Conservation (phyloP, 768 basidiomycete species). For the Tephrocybe sp. region DNA sequence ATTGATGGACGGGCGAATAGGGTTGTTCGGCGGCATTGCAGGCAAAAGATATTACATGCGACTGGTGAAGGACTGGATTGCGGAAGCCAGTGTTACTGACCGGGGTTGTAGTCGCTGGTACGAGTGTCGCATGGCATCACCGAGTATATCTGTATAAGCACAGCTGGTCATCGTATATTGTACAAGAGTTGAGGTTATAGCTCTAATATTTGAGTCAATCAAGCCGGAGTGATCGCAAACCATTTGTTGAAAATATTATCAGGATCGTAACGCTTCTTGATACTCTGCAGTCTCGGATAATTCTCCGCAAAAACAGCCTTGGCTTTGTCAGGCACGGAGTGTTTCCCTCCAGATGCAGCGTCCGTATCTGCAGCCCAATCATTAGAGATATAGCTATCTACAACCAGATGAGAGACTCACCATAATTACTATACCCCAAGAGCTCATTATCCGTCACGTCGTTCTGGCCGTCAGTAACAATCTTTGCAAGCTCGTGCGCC, state of each 20-base stretch:
- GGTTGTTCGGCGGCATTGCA: slow-evolving; percentile 21
- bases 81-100: slow-evolving; percentile 23
- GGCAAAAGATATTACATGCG: slow-evolving; percentile 27
- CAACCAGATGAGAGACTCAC: slow-evolving; percentile 21
- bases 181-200: too few species aligned
- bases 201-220: not conserved
- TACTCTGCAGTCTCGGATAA: slow-evolving; percentile 35
- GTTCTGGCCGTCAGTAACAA: slow-evolving; percentile 29
- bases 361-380: slow-evolving; percentile 7
- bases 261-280: slow-evolving; percentile 28
- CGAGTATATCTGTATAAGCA: too few species aligned
- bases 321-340: slow-evolving; percentile 17
- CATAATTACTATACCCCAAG: slow-evolving; percentile 49
- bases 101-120: slow-evolving; percentile 18
- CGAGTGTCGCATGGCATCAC: too few species aligned
- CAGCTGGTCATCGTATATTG: too few species aligned
- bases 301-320: slow-evolving; percentile 32
- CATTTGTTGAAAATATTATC: slow-evolving; percentile 34
- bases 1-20: slow-evolving; percentile 43
- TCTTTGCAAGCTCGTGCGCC: slow-evolving; percentile 27
- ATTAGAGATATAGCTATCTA: not conserved
- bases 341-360: slow-evolving; percentile 8
- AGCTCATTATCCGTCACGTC: slow-evolving; percentile 27
- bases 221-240: slow-evolving; percentile 28
- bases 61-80: slow-evolving; percentile 26